phyloP scores from a whole-genome alignment of 768 basidiomycete genomes.

The Melanogaster broomeanus region DNA sequence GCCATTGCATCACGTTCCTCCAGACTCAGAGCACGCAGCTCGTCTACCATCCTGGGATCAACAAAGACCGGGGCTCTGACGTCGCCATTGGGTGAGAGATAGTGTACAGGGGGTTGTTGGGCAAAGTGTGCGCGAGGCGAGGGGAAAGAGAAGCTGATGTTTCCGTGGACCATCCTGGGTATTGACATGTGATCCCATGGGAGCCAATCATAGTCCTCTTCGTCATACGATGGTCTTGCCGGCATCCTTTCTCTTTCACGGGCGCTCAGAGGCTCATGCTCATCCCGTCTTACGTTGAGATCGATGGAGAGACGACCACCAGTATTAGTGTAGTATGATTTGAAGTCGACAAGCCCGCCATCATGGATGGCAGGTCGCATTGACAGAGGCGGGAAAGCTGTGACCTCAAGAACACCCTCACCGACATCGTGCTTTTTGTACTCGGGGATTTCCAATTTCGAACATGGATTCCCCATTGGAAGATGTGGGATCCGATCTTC shows the following conservation, averaged over 20 bases:
- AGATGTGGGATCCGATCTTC: background rate
- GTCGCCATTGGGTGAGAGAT: background rate
- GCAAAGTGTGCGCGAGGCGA: background rate
- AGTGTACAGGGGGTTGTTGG: background rate
- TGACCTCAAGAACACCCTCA: background rate
- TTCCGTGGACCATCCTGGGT: background rate
- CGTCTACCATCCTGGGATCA: background rate
- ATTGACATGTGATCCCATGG: background rate
- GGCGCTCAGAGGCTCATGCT: background rate
- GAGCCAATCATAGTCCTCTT: slow-evolving; percentile 2
- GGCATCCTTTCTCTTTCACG: background rate
- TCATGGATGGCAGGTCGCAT: background rate
- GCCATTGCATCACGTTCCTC: slow-evolving; percentile 2
- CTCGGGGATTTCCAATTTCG: background rate
- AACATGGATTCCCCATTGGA: no score
- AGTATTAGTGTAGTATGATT: background rate
- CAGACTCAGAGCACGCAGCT: background rate
- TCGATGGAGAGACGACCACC: background rate
- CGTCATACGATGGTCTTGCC: background rate
- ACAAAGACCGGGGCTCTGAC: slow-evolving; percentile 1
- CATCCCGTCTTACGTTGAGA: background rate
- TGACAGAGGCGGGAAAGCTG: background rate
- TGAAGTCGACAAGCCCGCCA: background rate
- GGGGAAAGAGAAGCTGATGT: background rate
- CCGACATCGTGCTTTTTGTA: background rate